Percentiles rank a stretch among this genome's conserved stretches.
These are phyloP conservation scores for Candida pseudoglaebosa DNA, from an alignment of 805 yeast species.

Conservation along the genomic window DNA sequence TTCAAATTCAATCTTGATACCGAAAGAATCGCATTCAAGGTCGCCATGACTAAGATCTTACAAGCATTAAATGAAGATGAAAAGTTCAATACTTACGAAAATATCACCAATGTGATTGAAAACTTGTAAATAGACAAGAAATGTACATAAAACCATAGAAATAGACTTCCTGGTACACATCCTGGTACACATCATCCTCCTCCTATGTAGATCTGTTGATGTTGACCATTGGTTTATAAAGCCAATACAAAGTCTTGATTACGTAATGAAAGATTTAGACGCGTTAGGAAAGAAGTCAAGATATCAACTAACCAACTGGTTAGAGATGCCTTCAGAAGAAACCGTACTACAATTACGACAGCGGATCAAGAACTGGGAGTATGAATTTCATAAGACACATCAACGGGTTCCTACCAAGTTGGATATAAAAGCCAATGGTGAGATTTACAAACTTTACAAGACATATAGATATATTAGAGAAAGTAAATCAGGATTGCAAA, in stretches of 20 bases:
- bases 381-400: constrained; percentile 23
- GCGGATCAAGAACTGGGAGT: constrained; percentile 40
- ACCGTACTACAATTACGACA: constrained; percentile 17
- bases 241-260: too few relatives aligned
- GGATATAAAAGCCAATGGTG: constrained; percentile 29
- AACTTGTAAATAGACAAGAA: constrained; percentile 7
- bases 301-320: too few relatives aligned
- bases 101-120: constrained; percentile 9
- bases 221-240: too few relatives aligned
- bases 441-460: constrained; percentile 26
- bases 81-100: constrained; percentile 4
- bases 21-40: constrained; percentile 20
- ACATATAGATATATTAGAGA: constrained; percentile 3
- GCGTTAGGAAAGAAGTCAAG: too few relatives aligned
- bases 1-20: constrained; percentile 15
- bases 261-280: too few relatives aligned
- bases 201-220: too few relatives aligned
- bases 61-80: constrained; percentile 9
- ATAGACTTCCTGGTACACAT: too few relatives aligned
- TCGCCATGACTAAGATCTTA: constrained; percentile 19
- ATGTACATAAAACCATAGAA: too few relatives aligned
- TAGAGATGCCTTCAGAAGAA: constrained; percentile 9
- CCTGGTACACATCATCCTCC: too few relatives aligned
- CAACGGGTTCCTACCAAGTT: constrained; percentile 28
- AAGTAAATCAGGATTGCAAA: not conserved